Evolutionary conservation across 2,329 filamentous ascomycete genomes (phyloP), one percentile per base, ranked within the genome.

Genomic region (Exophiala sp.): DNA sequence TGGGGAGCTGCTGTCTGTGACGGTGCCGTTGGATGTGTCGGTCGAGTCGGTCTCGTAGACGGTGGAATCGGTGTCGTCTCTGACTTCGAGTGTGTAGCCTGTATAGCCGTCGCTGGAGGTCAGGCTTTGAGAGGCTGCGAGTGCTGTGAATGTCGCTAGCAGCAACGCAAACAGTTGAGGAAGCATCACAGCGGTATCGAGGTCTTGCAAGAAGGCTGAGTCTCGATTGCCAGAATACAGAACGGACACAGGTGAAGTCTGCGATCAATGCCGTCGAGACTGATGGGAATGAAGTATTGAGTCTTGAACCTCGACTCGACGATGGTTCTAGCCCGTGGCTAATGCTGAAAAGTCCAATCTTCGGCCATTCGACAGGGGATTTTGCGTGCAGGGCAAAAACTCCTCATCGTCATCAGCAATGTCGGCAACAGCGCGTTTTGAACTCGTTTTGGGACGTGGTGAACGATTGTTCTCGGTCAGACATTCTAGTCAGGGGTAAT

Each of bases 11-110:
- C 24, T 29, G 24, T 29, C 24, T 29, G 75, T 71, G 1, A 70
- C 63, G 5, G 71, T 72, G 16, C 75, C 74, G 43, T 75, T 75
- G 1, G 69, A 63, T 4, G 56, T 59, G 43, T 54, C 47, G 1
- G 79, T 82, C 60, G 74, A 72, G 40, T 71, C 75, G 0, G 81
- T 84, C 60, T 80, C 78, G 67, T 83, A 83, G 41, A 75, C 66
- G 11, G 74, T 72, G 2, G 78, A 75, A 21, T 76, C 71, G 5
- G 75, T 74, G 62, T 82, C 77, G 46, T 77, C 77, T 33, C 74
- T 72, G 49, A 78, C 69, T 32, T 75, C 69, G 55, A 83, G 76
- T 44, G 74, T 71, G 67, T 83, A 84, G 47, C 79, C 80, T 12
- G 78, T 73, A 65, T 84, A 84, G 57, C 80, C 79, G 54, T 69